A percentile compares a stretch with the other conserved stretches of the same genome.
phyloP scores from a whole-genome alignment of 257 asterid genomes.

The Marsdenia floribunda region DNA sequence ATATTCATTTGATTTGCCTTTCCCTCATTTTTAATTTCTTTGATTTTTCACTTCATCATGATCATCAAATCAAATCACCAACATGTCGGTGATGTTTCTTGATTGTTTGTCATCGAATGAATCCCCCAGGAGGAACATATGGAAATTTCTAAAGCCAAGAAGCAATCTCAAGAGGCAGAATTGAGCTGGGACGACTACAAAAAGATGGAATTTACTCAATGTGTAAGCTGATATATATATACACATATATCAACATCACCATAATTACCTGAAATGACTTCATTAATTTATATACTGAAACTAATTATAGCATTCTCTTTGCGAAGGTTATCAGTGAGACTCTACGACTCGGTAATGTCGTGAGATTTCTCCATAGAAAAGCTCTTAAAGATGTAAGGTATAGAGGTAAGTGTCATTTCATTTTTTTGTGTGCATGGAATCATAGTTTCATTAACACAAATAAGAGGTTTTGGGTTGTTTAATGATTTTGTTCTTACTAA shows the following conservation, averaged over 20 bases:
- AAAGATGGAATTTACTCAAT: conserved; percentile 91
- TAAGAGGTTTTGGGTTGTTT: not conserved
- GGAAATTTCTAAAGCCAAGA: conserved; percentile 40
- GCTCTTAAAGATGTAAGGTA: conserved; percentile 79
- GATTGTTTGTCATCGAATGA: not conserved
- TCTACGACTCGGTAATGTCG: conserved; percentile 84
- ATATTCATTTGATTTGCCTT: not conserved
- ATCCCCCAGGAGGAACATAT: conserved; percentile 60
- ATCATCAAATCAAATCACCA: not conserved
- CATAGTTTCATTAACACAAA: not conserved
- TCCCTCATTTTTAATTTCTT: not conserved
- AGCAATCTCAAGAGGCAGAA: conserved; percentile 37
- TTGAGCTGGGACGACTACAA: conserved; percentile 87
- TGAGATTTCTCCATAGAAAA: conserved; percentile 86
- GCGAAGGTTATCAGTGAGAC: conserved; percentile 74
- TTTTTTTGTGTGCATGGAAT: not conserved
- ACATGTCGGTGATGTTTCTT: not conserved
- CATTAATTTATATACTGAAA: not conserved
- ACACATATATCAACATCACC: not conserved
- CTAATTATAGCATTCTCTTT: not conserved
- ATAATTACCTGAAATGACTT: not conserved
- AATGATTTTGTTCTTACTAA: not conserved
- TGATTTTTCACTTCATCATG: not conserved
- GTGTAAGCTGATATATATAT: conserved; percentile 42
- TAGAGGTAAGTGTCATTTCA: conserved; percentile 38